Evolutionary conservation across 2,329 filamentous ascomycete species (phyloP), one percentile per base, ranked within the genome.

Genomic region (Cercospora sojina): DNA sequence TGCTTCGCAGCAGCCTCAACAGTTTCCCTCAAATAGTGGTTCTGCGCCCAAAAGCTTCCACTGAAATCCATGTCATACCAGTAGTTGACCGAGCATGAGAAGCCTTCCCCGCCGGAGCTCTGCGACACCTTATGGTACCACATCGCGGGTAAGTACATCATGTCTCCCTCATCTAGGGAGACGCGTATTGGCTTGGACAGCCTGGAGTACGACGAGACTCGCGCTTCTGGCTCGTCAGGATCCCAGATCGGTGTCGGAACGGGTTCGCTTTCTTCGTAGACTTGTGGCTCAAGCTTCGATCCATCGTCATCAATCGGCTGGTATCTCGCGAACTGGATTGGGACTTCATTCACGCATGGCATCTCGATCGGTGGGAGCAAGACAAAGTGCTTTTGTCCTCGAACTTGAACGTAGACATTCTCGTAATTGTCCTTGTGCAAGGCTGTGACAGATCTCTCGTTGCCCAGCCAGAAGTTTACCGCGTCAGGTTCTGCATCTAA

Each of bases 71-170:
- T 90, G 75, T 94, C 91, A 71, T 93, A 93, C 69, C 69, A 95
- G 77, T 94, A 94, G 74, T 95, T 95, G 41, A 93, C 88, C 1
- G 91, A 90, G 64, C 90, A 87, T 49, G 91, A 92, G 32, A 93
- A 87, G 0, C 88, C 89, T 69, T 93, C 90, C 0, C 86, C 80
- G 0, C 83, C 83, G 70, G 87, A 88, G 2, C 85, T 88, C 75
- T 95, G 91, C 6, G 86, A 87, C 4, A 95, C 91, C 76, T 94
- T 93, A 76, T 95, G 91, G 75, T 91, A 92, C 91, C 91, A 95
- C 83, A 93, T 86, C 5, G 90, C 88, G 6, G 91, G 91, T 31
- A 95, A 80, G 78, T 95, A 95, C 16, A 95, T 77, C 88, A 95
- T 91, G 75, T 95, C 91, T 0, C 91, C 91, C 9, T 88, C 85